Evolutionary conservation across 1,284 basidiomycete species (phyloP).

Genomic region (Microbotryum scabiosae): DNA sequence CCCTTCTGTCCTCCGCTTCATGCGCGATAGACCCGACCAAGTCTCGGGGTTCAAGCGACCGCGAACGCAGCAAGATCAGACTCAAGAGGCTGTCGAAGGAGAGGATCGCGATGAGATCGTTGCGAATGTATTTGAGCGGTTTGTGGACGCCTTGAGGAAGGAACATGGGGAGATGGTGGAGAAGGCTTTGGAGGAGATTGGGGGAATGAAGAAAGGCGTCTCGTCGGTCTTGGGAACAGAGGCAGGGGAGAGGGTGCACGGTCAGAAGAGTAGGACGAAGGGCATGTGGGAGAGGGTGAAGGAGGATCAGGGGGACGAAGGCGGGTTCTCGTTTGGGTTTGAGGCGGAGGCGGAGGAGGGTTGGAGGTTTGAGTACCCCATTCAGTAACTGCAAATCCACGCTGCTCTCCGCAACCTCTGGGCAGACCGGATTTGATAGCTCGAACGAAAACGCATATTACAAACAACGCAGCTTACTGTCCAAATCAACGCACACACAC

Average conservation of each 20-base stretch:
- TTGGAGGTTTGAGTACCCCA: background rate
- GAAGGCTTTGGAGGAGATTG: background rate
- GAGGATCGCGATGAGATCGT: constrained; percentile 13
- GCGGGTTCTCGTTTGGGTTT: constrained; percentile 11
- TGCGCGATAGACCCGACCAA: constrained; percentile 42
- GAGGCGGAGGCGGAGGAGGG: background rate
- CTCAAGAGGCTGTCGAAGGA: constrained; percentile 12
- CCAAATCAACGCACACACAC: background rate
- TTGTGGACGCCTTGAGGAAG: background rate
- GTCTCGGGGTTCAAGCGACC: constrained; percentile 42
- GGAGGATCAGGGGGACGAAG: background rate
- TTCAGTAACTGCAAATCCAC: no score
- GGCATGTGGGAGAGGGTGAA: constrained; percentile 5
- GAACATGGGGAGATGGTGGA: background rate
- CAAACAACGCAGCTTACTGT: background rate
- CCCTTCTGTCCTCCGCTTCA: constrained; percentile 41
- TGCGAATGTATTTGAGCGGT: constrained; percentile 6
- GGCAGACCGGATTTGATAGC: background rate
- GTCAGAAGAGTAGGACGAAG: background rate
- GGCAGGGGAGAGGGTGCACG: background rate
- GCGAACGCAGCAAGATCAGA: background rate
- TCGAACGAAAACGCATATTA: background rate
- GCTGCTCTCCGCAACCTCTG: no score
- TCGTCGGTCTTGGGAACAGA: background rate
- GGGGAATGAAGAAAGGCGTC: background rate